Evolutionary conservation across 306 rosid genomes (phyloP), one percentile per base, ranked within the genome.

Genomic region (Begonia masoniana): DNA sequence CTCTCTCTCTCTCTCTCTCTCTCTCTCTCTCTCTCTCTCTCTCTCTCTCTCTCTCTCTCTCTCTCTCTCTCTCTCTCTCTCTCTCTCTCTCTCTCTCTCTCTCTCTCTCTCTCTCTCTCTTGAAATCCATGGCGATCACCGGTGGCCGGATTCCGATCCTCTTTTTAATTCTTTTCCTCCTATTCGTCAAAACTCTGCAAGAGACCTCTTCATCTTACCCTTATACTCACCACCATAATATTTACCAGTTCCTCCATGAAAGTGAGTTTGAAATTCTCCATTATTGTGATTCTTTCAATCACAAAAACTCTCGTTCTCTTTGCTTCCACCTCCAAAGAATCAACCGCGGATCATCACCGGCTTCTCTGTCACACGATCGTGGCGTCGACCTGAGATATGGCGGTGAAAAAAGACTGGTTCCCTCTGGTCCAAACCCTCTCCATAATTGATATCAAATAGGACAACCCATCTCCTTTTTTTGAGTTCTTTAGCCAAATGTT

Each of bases 381-480:
- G 74, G 47, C 59, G 64, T 83, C 67, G 96, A 86, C 57, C 88
- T 81, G 35, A 83, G 80, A 75, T 83, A 69, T 54, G 99, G 88
- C 11, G 85, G 55, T 13, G 93, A 91, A 60, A 91, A 86, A 83
- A 77, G 99, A 68, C 56, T 70, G 1, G 96, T 91, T 19, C 99
- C 99, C 13, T 71, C 99, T 10, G 99, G 99, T 3, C 99, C 99
- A 16, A 91, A 91, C 88, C 99, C 94, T 55, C 99, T 91, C 62
- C 99, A 91, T 75, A 91, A 91, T 50, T 86, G 75, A 80, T 51
- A 52, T 7, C 13, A 43, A 45, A 49, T 17, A 41, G 41, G 43
- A 50, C 57, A n/a, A 8, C 58, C 57, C 43, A 15, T 45, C 35
- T 50, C 50, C n/a, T 61, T 52, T 49, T 16, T 43, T 48, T 10